Percentiles rank a stretch among this genome's conserved stretches.
These are phyloP conservation scores for Thalassiosira pacifica DNA, from an alignment of 352 stramenopile genomes.

Conservation along the genomic window DNA sequence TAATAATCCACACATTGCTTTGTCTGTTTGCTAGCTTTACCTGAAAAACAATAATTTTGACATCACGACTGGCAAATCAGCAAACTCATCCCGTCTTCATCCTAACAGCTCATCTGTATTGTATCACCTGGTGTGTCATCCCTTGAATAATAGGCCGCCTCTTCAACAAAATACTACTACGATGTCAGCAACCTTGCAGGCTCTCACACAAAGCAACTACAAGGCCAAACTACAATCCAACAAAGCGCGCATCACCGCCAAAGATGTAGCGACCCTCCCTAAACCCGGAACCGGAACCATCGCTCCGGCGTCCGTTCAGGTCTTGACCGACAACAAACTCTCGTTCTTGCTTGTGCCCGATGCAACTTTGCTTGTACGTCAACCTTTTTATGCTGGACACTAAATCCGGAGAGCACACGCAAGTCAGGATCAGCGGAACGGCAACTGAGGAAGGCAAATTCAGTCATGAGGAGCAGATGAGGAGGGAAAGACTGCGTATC, in stretches of 20 bases:
- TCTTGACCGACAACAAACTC: slow-evolving; percentile 71
- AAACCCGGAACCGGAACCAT: slow-evolving; percentile 88
- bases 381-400: slow-evolving; percentile 90
- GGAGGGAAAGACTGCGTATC: slow-evolving; percentile 90
- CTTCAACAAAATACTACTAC: too few species aligned
- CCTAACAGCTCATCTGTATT: too few species aligned
- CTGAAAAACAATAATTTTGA: too few species aligned
- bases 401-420: slow-evolving; percentile 73
- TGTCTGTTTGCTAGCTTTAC: too few species aligned
- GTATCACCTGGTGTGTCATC: too few species aligned
- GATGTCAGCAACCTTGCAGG: too few species aligned
- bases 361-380: slow-evolving; percentile 87
- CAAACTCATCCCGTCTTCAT: too few species aligned
- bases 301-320: slow-evolving; percentile 87
- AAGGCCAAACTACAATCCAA: too few species aligned
- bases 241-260: slow-evolving; percentile 76
- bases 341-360: slow-evolving; percentile 88
- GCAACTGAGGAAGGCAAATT: slow-evolving; percentile 35
- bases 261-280: slow-evolving; percentile 91
- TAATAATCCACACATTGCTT: too few species aligned
- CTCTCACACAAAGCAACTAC: too few species aligned
- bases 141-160: too few species aligned
- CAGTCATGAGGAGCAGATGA: slow-evolving; percentile 87
- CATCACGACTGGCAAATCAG: too few species aligned
- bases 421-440: slow-evolving; percentile 44